Base-by-base conservation (phyloP, 2,329 filamentous ascomycete species). In the Monosporascus sp. region DNA sequence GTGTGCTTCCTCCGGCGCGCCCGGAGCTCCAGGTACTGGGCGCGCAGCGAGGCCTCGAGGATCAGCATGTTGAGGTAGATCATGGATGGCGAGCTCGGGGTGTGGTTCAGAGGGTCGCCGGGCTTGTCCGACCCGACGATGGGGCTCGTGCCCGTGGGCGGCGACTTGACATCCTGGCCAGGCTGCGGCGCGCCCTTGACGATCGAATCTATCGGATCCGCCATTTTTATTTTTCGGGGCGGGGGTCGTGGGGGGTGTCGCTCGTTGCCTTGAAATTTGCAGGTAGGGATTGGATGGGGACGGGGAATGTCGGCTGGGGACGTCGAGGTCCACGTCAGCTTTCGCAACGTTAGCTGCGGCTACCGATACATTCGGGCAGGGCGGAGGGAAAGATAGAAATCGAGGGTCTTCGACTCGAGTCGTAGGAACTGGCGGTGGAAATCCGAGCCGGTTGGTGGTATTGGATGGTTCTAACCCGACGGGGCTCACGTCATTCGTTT, bases 41-140 rank as follows among this genome's bases (percentile, higher is more conserved):
- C 87, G 59, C 94, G 90, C 37, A 99, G 78, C 5, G 91, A 96
- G 48, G 90, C 91, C 71, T 99, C 94, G 70, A 99, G 89, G 64
- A 99, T 95, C 54, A 99, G 82, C 24, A 99, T 87, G 72, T 99
- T 99, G 64, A 99, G 85, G 74, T 99, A 99, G 67, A 99, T 97
- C 77, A 96, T 94, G 51, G 90, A 90, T 46, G 92, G 92, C 17
- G 90, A 90, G 66, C 89, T 93, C n/a, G 92, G 92, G 17, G 93
- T 84, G 56, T 87, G 84, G 63, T 85, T 86, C 57, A 93, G 81
- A 27, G 90, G 90, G 68, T 95, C 90, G 66, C 75, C 73, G 27
- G 76, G 70, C 62, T 78, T 79, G 61, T 62, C 64, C 61, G 74
- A 60, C 58, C 74, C 62, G 65, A 76, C 72, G 63, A 76, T 72